phyloP scores from a whole-genome alignment of 2,329 filamentous ascomycete genomes.

The Colletotrichum euphorbiae region DNA sequence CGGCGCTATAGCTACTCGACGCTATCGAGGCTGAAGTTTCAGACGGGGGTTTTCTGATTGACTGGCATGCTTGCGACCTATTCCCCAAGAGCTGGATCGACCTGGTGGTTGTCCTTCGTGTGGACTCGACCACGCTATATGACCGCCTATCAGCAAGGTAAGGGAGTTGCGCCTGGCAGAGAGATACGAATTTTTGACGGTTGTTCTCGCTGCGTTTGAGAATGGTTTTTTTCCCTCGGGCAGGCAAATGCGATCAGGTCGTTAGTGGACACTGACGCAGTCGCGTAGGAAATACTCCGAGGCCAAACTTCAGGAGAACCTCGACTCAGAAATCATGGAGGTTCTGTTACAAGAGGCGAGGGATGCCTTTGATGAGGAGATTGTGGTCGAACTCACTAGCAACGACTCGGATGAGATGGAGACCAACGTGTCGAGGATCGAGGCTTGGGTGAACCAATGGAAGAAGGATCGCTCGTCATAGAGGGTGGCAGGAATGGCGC shows the following conservation, averaged over 20 bases:
- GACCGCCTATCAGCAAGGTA: slow-evolving; percentile 83
- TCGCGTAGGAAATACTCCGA: slow-evolving; percentile 78
- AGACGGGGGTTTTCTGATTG: slow-evolving; percentile 86
- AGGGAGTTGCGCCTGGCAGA: not conserved
- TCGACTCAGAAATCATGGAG: slow-evolving; percentile 98
- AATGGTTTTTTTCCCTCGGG: not conserved
- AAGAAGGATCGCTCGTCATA: slow-evolving; percentile 64
- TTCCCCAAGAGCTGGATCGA: slow-evolving; percentile 96
- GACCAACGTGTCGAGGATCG: slow-evolving; percentile 85
- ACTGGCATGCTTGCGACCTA: slow-evolving; percentile 98
- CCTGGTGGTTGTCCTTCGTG: slow-evolving; percentile 89
- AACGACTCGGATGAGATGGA: slow-evolving; percentile 88
- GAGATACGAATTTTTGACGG: too few relatives aligned
- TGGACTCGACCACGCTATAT: slow-evolving; percentile 83
- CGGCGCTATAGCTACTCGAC: slow-evolving; percentile 77
- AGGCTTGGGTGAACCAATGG: slow-evolving; percentile 86
- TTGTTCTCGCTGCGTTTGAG: too few relatives aligned
- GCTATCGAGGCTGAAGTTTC: slow-evolving; percentile 85
- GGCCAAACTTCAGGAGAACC: slow-evolving; percentile 91
- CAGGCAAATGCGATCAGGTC: too few relatives aligned
- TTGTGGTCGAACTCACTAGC: slow-evolving; percentile 89
- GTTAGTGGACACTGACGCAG: too few relatives aligned
- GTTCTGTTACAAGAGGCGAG: slow-evolving; percentile 90
- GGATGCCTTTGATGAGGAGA: slow-evolving; percentile 86
- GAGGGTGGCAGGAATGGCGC: not conserved